Conservation (phyloP, 371 early-diverging fungal species). For the Entomophthora muscae region DNA sequence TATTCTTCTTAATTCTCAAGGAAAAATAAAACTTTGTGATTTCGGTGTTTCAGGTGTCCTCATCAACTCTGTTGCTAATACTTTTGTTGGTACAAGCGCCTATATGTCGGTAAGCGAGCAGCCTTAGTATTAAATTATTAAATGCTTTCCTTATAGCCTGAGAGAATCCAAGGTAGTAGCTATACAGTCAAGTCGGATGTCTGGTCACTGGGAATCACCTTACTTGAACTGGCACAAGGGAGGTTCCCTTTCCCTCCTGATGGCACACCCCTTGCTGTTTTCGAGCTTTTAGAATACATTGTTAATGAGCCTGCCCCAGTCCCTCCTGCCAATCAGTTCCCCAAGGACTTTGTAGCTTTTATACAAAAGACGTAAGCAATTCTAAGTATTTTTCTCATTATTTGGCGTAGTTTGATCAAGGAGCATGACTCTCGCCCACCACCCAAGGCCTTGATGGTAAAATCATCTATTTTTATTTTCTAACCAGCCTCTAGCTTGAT, state of each 20-base stretch:
- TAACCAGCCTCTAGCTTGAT: not conserved
- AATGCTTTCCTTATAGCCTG: constrained; percentile 43
- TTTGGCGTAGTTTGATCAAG: not conserved
- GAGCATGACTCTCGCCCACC: constrained; percentile 1
- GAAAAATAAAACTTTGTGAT: constrained; percentile 77
- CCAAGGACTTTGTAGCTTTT: constrained; percentile 57
- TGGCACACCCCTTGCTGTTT: constrained; percentile 53
- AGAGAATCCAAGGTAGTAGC: constrained; percentile 79
- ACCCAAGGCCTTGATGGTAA: constrained; percentile 3
- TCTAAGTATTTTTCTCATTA: not conserved
- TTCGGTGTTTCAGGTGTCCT: constrained; percentile 75
- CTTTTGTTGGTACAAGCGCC: constrained; percentile 79
- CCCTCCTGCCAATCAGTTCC: constrained; percentile 49
- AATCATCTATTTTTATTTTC: not conserved
- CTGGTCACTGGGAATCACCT: constrained; percentile 85
- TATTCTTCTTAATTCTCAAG: constrained; percentile 56
- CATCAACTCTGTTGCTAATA: constrained; percentile 68
- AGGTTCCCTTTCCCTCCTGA: constrained; percentile 78
- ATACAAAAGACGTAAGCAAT: constrained; percentile 45
- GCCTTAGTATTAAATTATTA: not conserved
- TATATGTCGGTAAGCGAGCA: constrained; percentile 67
- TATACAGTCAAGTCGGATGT: constrained; percentile 88
- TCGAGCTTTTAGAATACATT: constrained; percentile 86
- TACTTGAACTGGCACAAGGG: constrained; percentile 82
- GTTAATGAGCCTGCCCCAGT: constrained; percentile 79